Evolutionary conservation across 2,329 filamentous ascomycete species (phyloP), one percentile per base, ranked within the genome.

Genomic region (Capronia coronata): DNA sequence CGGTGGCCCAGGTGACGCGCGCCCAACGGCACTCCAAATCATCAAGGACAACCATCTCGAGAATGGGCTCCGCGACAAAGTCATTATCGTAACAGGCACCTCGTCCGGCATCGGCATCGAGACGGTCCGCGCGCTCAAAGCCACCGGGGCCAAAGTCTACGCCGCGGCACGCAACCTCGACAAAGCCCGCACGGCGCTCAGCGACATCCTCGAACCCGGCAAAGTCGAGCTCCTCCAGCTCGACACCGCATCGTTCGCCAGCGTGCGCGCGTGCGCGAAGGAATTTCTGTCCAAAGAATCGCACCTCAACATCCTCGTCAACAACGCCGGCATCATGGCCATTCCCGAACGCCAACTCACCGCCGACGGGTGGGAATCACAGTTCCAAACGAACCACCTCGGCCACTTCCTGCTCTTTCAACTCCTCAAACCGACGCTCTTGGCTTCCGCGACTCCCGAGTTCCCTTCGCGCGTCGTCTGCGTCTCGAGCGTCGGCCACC

Each of bases 301-400:
- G 11, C 62, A 48, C 5, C 55, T 69, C 8, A 66, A 70, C 40
- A 54, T 68, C 14, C 54, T 76, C 13, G 63, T 76, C 49, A 66
- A 63, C 59, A 75, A 75, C 56, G 72, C 68, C 1, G 72, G 67
- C 3, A 67, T 78, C 37, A 73, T 76, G 63, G 64, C 64, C n/a
- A 44, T 52, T 32, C 63, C 69, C 13, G 52, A 67, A 45, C 59
- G 61, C 48, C 42, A 43, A 10, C 32, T 48, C 9, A 76, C 71
- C 1, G 55, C 56, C 18, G 74, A 77, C 52, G 74, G 73, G 19
- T 71, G 71, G 55, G 76, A 80, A 56, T 60, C 61, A 0, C 75
- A 79, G 48, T 73, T 80, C 51, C 76, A 69, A 27, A 72, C 68
- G 5, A 79, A 79, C 59, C 71, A 80, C 57, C 63, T 81, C 1